A percentile compares a stretch with the other conserved stretches of the same genome.
Evolutionary conservation across 768 basidiomycete species (phyloP).

Genomic region (Boletus coccyginus): DNA sequence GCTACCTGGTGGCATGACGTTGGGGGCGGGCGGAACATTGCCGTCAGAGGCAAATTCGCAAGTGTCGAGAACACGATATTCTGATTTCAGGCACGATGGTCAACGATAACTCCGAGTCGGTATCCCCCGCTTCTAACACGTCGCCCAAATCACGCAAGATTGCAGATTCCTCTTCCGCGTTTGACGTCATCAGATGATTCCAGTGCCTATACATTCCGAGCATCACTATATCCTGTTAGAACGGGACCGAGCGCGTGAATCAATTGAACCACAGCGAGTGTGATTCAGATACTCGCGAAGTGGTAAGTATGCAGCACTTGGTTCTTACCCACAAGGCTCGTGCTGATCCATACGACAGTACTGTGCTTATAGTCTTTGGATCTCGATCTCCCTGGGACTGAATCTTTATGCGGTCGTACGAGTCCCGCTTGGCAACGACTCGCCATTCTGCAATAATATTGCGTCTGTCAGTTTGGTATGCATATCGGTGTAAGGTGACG

Average conservation of each 20-base stretch:
- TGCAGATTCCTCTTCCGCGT: constrained; percentile 39
- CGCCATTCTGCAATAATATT: constrained; percentile 49
- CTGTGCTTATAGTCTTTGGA: constrained; percentile 39
- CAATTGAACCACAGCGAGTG: not conserved
- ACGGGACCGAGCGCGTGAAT: not conserved
- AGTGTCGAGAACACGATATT: constrained; percentile 57
- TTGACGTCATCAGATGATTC: constrained; percentile 38
- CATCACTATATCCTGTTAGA: constrained; percentile 37
- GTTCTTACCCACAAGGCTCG: constrained; percentile 47
- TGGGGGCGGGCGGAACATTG: constrained; percentile 50
- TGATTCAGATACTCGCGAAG: constrained; percentile 34
- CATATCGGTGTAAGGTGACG: constrained; percentile 41
- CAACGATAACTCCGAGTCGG: constrained; percentile 24
- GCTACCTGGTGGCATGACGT: not conserved
- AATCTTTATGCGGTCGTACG: constrained; percentile 50
- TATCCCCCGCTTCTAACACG: constrained; percentile 42
- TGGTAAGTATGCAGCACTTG: constrained; percentile 28
- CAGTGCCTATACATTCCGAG: constrained; percentile 55
- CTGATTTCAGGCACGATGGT: constrained; percentile 54
- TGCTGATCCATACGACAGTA: constrained; percentile 52
- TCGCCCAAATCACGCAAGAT: constrained; percentile 44
- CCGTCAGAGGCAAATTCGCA: constrained; percentile 45
- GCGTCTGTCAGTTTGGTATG: constrained; percentile 54
- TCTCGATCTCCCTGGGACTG: constrained; percentile 32
- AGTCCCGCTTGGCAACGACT: constrained; percentile 55